Conservation (phyloP, 176 grass and related monocot genomes). For the Calamus simplicifolius region DNA sequence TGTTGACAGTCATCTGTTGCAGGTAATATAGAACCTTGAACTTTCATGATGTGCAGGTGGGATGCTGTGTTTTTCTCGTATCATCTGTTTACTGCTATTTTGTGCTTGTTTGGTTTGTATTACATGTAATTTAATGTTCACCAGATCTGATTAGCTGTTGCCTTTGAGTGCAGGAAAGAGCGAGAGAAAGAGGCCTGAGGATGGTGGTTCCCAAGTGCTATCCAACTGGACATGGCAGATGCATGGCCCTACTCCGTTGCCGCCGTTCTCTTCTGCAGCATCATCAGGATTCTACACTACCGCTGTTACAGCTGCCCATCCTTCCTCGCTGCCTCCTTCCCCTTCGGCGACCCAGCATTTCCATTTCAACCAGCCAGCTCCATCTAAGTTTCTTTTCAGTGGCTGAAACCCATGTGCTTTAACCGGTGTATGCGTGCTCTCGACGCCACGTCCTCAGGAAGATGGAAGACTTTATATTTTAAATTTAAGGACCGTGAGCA, state of each 20-base stretch:
- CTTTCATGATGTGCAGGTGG: no score
- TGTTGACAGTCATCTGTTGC: no score
- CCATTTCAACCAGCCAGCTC: not conserved
- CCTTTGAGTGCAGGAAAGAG: not conserved
- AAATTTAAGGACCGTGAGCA: no score
- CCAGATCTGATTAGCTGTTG: not conserved
- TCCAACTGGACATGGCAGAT: slow-evolving; percentile 1
- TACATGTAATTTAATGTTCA: not conserved
- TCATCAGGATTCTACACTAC: slow-evolving; percentile 19
- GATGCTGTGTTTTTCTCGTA: no score
- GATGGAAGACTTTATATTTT: no score
- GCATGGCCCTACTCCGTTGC: slow-evolving; percentile 1
- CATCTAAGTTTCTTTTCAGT: not conserved
- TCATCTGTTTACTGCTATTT: no score
- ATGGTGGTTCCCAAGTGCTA: slow-evolving; percentile 1
- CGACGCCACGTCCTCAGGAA: no score
- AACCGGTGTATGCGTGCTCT: no score
- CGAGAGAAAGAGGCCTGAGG: slow-evolving; percentile 4
- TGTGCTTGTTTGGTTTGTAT: not conserved
- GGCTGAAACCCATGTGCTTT: no score
- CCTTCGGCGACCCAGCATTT: not conserved
- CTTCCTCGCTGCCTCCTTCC: not conserved
- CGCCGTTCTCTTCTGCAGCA: slow-evolving; percentile 18
- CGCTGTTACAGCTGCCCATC: slow-evolving; percentile 1
- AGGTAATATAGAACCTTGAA: no score